Evolutionary conservation across 176 grass and related monocot genomes (phyloP).

Genomic region (Avena atlantica): DNA sequence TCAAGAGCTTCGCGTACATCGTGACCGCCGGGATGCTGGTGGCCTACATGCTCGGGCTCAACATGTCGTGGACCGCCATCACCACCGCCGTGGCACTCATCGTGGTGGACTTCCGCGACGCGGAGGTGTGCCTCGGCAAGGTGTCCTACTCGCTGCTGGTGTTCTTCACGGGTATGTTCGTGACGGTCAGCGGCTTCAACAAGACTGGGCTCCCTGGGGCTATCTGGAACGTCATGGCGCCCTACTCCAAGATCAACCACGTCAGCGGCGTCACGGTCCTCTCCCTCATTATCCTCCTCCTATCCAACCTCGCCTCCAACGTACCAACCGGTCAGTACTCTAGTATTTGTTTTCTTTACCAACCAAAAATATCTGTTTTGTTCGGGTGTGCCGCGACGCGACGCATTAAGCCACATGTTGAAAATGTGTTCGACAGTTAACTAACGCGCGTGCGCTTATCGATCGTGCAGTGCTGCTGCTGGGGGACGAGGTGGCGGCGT

Average conservation of each 20-base stretch:
- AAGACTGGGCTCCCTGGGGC: slow-evolving; percentile 81
- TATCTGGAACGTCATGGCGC: slow-evolving; percentile 92
- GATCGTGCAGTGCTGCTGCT: slow-evolving; percentile 71
- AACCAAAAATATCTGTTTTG: no score
- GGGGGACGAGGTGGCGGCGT: slow-evolving; percentile 75
- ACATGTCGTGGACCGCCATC: slow-evolving; percentile 97
- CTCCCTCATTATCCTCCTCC: slow-evolving; percentile 73
- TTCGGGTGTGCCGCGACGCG: not conserved
- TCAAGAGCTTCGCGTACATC: slow-evolving; percentile 81
- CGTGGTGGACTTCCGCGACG: slow-evolving; percentile 92
- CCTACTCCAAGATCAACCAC: slow-evolving; percentile 78
- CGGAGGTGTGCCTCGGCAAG: slow-evolving; percentile 79
- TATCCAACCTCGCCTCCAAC: slow-evolving; percentile 97
- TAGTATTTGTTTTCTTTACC: not conserved
- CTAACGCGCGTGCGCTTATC: not conserved
- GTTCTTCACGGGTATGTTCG: slow-evolving; percentile 99
- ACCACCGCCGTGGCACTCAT: slow-evolving; percentile 88
- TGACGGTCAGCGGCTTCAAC: slow-evolving; percentile 95
- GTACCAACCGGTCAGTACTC: slow-evolving; percentile 79
- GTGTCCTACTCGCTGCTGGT: slow-evolving; percentile 94
- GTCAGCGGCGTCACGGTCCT: slow-evolving; percentile 71
- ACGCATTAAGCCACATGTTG: not conserved
- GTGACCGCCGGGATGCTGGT: slow-evolving; percentile 82
- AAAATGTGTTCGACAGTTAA: not conserved
- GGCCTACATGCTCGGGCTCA: slow-evolving; percentile 80